phyloP scores from a whole-genome alignment of 2,329 filamentous ascomycete genomes.

The Colletotrichum tofieldiae region DNA sequence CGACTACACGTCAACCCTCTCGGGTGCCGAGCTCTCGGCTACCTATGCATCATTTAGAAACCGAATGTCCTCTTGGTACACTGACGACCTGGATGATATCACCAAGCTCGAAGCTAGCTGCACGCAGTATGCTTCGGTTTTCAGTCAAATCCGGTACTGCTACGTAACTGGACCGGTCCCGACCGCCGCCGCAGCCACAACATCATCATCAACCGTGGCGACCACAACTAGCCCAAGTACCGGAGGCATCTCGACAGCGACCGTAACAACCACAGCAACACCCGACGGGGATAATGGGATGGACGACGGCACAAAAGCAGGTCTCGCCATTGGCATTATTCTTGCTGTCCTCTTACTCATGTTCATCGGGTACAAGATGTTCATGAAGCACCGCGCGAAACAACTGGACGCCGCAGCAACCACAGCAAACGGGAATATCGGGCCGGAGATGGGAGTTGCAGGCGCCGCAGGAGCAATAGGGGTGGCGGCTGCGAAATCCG shows the following conservation, averaged over 20 bases:
- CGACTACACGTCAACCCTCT: constrained; percentile 39
- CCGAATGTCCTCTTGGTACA: constrained; percentile 39
- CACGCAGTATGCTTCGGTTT: constrained; percentile 25
- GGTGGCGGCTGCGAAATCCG: neutral
- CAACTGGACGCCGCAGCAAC: constrained; percentile 1
- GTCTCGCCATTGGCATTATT: constrained; percentile 31
- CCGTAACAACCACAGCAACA: constrained; percentile 14
- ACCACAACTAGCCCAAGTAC: constrained; percentile 13
- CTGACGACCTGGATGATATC: constrained; percentile 33
- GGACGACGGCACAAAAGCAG: constrained; percentile 33
- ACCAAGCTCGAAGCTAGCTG: constrained; percentile 37
- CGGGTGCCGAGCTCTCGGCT: constrained; percentile 27
- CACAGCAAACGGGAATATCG: neutral
- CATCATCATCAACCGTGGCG: neutral
- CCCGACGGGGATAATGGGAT: constrained; percentile 18
- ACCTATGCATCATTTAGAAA: constrained; percentile 31
- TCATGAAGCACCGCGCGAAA: constrained; percentile 21
- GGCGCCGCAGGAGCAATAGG: constrained; percentile 12
- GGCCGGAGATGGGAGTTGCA: constrained; percentile 9
- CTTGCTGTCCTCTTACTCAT: constrained; percentile 25
- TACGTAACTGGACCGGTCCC: constrained; percentile 31
- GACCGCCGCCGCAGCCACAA: constrained; percentile 10
- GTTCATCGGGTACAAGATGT: constrained; percentile 30
- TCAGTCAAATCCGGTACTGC: constrained; percentile 31
- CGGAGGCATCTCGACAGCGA: constrained; percentile 2